These are phyloP conservation scores for Potentilla sterilis DNA, from an alignment of 306 rosid genomes.

Conservation along the genomic window DNA sequence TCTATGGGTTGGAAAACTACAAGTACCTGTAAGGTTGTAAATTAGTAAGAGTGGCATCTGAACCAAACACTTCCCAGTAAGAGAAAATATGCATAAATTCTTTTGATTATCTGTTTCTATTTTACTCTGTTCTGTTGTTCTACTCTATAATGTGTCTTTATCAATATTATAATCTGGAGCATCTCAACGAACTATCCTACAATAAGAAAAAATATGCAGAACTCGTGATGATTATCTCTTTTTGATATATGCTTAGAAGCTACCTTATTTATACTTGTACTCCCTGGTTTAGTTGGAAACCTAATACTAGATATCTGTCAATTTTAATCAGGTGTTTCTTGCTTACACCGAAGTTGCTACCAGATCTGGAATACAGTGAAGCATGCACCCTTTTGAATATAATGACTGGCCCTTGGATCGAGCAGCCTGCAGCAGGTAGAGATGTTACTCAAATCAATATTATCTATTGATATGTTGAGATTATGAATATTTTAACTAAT, in stretches of 20 bases:
- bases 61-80: constrained; percentile 93
- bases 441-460: constrained; percentile 1
- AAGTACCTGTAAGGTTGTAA: constrained; percentile 2
- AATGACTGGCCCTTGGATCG: constrained; percentile 89
- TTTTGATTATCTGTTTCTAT: not conserved
- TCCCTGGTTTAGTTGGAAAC: not conserved
- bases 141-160: not conserved
- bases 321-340: constrained; percentile 78
- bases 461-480: not conserved
- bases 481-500: not conserved
- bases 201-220: not conserved
- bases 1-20: not conserved
- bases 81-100: constrained; percentile 21
- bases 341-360: constrained; percentile 88
- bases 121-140: not conserved
- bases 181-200: not conserved
- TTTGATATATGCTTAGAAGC: not conserved
- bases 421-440: constrained; percentile 62
- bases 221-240: not conserved
- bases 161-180: not conserved
- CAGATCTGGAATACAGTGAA: constrained; percentile 81
- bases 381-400: constrained; percentile 87
- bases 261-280: not conserved
- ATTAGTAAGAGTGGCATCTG: constrained; percentile 94
- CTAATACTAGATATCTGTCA: not conserved